Evolutionary conservation across 192 early-diverging fungal species (phyloP), one percentile per base, ranked within the genome.

Genomic region (Thamnidium elegans): DNA sequence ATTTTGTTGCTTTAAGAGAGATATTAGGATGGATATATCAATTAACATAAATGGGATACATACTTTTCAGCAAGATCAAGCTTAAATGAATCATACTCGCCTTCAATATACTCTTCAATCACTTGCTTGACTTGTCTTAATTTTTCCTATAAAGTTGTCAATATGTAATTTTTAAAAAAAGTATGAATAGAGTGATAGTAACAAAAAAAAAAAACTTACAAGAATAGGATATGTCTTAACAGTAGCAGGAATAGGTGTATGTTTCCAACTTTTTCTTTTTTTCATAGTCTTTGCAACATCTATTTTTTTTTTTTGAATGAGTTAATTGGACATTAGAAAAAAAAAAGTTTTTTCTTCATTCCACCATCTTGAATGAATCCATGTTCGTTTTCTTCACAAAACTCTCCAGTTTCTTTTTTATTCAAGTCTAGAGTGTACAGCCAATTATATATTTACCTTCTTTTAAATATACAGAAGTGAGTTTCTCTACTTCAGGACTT

Each of bases 1-100:
- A 92, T 90, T 36, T 77, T 77, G 31, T 89, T 86, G 74, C 90
- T 92, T 69, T 11, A 20, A 17, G 23, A 21, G 7, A 23, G 20
- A 15, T 10, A 1, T 45, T 31, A 17, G 11, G 4, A 42, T 20
- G 19, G 0, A 42, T 44, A 20, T 26, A 26, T 26, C n/a, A 5
- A 31, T 23, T 21, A n/a, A 7, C 23, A 55, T 55, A 8, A n/a
- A 48, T 17, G 20, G 14, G 8, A 17, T 48, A 20, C 45, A 20
- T 59, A 67, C 65, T 23, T 58, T 44, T 67, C 65, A 36, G 43
- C 31, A 34, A 43, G 48, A 17, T 56, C 39, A 34, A 67, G n/a
- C 50, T 67, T 67, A 44, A 21, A 59, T 3, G 65, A 31, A 23
- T 43, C 65, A 59, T 51, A 26, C 17, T 52, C 65, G 15, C 34